Percentiles rank a stretch among this genome's conserved stretches.
Conservation (phyloP, 2,329 filamentous ascomycete species). For the Bipolaris victoriae region DNA sequence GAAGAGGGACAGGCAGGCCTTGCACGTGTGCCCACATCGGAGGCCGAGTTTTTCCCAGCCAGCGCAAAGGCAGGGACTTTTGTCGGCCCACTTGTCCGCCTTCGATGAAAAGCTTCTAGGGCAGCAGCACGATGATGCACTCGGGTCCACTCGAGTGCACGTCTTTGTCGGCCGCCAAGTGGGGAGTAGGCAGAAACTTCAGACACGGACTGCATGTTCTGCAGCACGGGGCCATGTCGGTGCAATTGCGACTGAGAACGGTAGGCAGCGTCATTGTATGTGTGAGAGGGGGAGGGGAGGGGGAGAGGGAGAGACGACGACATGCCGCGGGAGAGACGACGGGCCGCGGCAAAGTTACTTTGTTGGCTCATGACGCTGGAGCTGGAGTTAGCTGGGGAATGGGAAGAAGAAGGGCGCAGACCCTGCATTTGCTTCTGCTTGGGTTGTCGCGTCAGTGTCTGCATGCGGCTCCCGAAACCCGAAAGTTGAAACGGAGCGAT, state of each 20-base stretch:
- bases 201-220: constrained; percentile 1
- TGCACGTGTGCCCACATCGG: constrained; percentile 2
- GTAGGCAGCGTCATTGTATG: constrained; percentile 5
- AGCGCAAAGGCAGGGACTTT: background rate
- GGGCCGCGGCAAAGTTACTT: constrained; percentile 12
- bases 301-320: background rate
- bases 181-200: constrained; percentile 11
- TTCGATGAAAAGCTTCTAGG: constrained; percentile 9
- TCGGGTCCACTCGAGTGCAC: constrained; percentile 8
- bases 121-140: constrained; percentile 11
- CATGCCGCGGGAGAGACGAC: background rate
- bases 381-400: no score
- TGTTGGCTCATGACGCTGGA: background rate
- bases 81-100: constrained; percentile 1
- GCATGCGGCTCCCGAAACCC: background rate
- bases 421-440: constrained; percentile 6
- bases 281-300: background rate
- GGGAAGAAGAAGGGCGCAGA: background rate
- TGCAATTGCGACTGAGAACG: background rate
- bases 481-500: constrained; percentile 1
- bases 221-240: constrained; percentile 6
- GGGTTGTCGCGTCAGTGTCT: background rate
- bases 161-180: constrained; percentile 2
- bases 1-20: background rate
- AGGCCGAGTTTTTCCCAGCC: constrained; percentile 8